These are phyloP conservation scores for Haplographium delicatum DNA, from an alignment of 495 filamentous ascomycete species.

Conservation along the genomic window DNA sequence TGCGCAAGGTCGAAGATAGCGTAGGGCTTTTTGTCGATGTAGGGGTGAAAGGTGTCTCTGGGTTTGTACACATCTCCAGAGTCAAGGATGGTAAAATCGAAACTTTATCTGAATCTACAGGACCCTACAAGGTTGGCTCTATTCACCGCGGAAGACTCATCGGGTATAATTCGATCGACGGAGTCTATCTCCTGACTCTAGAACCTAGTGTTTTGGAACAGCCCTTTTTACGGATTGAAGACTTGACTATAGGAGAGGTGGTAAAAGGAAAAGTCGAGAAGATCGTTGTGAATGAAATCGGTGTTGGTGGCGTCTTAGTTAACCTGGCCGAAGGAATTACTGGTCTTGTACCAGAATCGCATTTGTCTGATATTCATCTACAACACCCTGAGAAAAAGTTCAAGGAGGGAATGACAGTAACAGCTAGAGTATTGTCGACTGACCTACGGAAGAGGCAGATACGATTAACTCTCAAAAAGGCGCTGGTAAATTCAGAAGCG, in stretches of 20 bases:
- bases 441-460: slow-evolving; percentile 71
- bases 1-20: slow-evolving; percentile 69
- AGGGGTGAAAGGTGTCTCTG: slow-evolving; percentile 64
- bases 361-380: slow-evolving; percentile 80
- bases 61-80: slow-evolving; percentile 90
- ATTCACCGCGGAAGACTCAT: slow-evolving; percentile 75
- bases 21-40: slow-evolving; percentile 79
- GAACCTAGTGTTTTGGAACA: slow-evolving; percentile 79
- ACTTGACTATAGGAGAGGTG: slow-evolving; percentile 73
- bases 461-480: slow-evolving; percentile 90
- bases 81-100: slow-evolving; percentile 85
- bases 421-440: slow-evolving; percentile 75
- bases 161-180: slow-evolving; percentile 81
- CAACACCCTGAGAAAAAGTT: slow-evolving; percentile 96
- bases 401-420: slow-evolving; percentile 77
- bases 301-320: slow-evolving; percentile 74
- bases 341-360: slow-evolving; percentile 79
- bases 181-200: slow-evolving; percentile 78
- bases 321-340: slow-evolving; percentile 79
- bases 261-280: slow-evolving; percentile 84
- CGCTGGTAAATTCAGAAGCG: slow-evolving; percentile 79
- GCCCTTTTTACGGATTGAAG: slow-evolving; percentile 82
- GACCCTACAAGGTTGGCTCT: slow-evolving; percentile 70
- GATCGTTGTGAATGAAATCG: slow-evolving; percentile 64
- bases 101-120: slow-evolving; percentile 64